phyloP scores from a whole-genome alignment of 2,329 filamentous ascomycete genomes.

The Tolypocladium capitatum region DNA sequence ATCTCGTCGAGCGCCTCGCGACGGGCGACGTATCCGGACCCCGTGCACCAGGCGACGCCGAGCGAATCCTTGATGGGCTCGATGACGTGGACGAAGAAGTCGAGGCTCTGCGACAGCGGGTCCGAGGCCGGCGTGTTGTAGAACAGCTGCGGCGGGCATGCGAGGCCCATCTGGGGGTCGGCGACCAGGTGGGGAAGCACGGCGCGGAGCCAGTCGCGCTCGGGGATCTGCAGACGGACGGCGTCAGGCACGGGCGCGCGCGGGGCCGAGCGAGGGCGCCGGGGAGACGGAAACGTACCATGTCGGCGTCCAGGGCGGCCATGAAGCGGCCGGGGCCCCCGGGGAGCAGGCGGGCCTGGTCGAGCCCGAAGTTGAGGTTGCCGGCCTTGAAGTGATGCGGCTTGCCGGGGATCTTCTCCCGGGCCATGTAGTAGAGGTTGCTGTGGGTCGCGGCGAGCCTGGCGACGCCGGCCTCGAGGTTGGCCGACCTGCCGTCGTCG shows the following conservation, averaged over 20 bases:
- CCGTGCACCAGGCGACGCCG: constrained; percentile 50
- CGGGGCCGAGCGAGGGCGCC: no score
- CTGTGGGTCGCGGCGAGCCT: constrained; percentile 25
- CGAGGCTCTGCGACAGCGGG: constrained; percentile 42
- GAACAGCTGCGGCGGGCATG: constrained; percentile 49
- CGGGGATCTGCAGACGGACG: constrained; percentile 35
- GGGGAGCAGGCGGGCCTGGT: constrained; percentile 34
- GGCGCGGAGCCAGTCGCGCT: constrained; percentile 45
- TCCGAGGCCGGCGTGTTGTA: constrained; percentile 48
- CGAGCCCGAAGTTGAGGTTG: constrained; percentile 48
- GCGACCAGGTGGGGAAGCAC: constrained; percentile 45
- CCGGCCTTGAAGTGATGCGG: constrained; percentile 50
- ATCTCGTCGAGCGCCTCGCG: constrained; percentile 47
- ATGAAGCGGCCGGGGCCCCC: constrained; percentile 44
- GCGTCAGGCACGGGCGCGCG: background rate
- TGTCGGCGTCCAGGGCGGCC: constrained; percentile 53
- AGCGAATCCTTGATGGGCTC: constrained; percentile 37
- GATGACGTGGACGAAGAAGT: constrained; percentile 43
- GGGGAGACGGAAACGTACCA: constrained; percentile 28
- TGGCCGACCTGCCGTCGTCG: constrained; percentile 37
- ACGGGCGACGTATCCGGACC: constrained; percentile 47
- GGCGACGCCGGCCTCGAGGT: constrained; percentile 25
- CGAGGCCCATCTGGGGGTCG: constrained; percentile 43
- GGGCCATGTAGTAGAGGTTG: constrained; percentile 40
- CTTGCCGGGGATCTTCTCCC: constrained; percentile 32